Evolutionary conservation across 805 yeast genomes (phyloP).

Genomic region (Saturnispora hagleri): DNA sequence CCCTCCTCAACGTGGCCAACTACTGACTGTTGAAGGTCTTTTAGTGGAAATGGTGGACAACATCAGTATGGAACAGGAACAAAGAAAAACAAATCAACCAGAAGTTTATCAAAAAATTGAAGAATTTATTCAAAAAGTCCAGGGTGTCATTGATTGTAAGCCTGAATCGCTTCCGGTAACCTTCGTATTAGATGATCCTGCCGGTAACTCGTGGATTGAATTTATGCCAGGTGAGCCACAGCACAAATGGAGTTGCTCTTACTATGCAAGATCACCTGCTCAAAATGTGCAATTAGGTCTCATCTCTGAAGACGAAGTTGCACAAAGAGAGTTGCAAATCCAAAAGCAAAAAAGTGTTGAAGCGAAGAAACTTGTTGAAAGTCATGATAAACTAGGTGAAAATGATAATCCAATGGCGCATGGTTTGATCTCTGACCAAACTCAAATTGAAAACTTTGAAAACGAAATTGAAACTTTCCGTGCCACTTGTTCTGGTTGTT

Average conservation of each 20-base stretch:
- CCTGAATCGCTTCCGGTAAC: constrained; percentile 67
- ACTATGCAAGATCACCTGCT: constrained; percentile 76
- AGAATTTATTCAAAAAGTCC: constrained; percentile 53
- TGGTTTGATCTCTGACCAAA: constrained; percentile 58
- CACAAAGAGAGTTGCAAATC: constrained; percentile 36
- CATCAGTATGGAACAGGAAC: constrained; percentile 70
- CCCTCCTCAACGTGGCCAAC: constrained; percentile 90
- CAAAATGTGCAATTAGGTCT: constrained; percentile 83
- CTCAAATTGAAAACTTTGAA: constrained; percentile 71
- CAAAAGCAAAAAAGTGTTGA: constrained; percentile 10
- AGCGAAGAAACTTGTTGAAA: constrained; percentile 12
- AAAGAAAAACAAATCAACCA: constrained; percentile 66
- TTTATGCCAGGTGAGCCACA: constrained; percentile 77
- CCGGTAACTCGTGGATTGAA: constrained; percentile 97
- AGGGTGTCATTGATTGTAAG: constrained; percentile 53
- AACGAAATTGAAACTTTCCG: constrained; percentile 90
- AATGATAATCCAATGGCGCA: constrained; percentile 34
- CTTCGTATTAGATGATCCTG: constrained; percentile 78
- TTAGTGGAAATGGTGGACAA: constrained; percentile 77
- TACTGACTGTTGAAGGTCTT: constrained; percentile 88
- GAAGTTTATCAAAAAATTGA: constrained; percentile 69
- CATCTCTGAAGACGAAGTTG: constrained; percentile 57
- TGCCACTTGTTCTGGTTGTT: constrained; percentile 90
- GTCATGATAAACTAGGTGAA: constrained; percentile 26
- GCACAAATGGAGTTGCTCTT: constrained; percentile 82